phyloP scores from a whole-genome alignment of 176 grass and related monocot species.

The Hordeum vulgare region DNA sequence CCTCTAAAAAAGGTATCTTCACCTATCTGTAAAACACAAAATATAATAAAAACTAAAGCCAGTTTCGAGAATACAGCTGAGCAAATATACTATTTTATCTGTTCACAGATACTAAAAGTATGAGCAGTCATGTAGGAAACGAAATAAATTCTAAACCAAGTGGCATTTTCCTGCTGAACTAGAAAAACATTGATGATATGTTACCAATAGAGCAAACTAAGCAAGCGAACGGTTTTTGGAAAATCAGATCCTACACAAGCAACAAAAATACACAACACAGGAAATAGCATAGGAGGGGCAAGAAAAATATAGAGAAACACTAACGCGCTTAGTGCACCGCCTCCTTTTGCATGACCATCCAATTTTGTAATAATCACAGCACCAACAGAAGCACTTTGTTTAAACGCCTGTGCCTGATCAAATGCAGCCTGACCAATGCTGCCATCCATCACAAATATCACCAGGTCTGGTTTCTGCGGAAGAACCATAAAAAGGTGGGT shows the following conservation, averaged over 20 bases:
- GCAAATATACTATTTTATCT: not conserved
- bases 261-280: not conserved
- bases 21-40: not conserved
- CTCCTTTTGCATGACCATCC: constrained; percentile 86
- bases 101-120: not conserved
- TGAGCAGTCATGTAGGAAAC: not conserved
- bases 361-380: constrained; percentile 77
- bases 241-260: not conserved
- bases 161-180: not conserved
- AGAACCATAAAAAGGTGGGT: constrained; percentile 22
- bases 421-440: constrained; percentile 85
- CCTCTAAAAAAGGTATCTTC: not conserved
- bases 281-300: not conserved
- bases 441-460: constrained; percentile 89
- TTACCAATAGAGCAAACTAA: not conserved
- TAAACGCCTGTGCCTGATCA: constrained; percentile 89
- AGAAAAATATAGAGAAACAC: constrained; percentile 23
- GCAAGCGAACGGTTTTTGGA: not conserved
- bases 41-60: not conserved
- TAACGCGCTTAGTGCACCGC: constrained; percentile 89
- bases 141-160: not conserved
- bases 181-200: not conserved
- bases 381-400: constrained; percentile 77
- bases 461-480: constrained; percentile 71
- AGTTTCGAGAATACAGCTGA: not conserved